Evolutionary conservation across 805 yeast genomes (phyloP).

Genomic region (Candida chilensis): DNA sequence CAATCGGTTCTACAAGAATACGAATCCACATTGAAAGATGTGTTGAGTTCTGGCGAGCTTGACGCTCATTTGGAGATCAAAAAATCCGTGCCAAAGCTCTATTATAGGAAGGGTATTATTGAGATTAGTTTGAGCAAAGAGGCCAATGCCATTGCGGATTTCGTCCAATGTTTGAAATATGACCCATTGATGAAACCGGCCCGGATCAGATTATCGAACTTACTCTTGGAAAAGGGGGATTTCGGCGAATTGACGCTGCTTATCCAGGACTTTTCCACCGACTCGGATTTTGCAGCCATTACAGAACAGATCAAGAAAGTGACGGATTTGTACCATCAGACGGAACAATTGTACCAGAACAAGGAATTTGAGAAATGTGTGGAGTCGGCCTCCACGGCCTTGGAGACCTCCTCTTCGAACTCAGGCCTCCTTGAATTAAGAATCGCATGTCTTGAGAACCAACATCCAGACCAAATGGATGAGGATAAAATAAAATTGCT

Average conservation of each 20-base stretch:
- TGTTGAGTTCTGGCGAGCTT: conserved; percentile 4
- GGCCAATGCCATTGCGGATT: conserved; percentile 39
- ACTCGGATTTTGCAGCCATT: conserved; percentile 2
- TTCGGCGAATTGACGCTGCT: conserved; percentile 18
- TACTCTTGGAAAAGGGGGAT: conserved; percentile 45
- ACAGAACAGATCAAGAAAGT: conserved; percentile 9
- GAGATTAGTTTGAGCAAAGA: conserved; percentile 51
- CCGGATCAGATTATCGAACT: conserved; percentile 33
- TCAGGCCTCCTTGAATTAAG: conserved; percentile 21
- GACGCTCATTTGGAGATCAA: conserved; percentile 2
- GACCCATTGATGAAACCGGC: conserved; percentile 37
- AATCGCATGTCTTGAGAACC: conserved; percentile 12
- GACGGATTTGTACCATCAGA: conserved; percentile 2
- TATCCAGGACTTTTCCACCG: conserved; percentile 3
- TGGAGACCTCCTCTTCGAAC: conserved; percentile 34
- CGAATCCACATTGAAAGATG: conserved; percentile 8
- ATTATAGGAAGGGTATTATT: conserved; percentile 53
- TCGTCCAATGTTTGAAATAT: conserved; percentile 34
- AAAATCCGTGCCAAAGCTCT: conserved; percentile 28
- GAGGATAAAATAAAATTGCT: neutral
- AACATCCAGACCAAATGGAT: conserved; percentile 1
- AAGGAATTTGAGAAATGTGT: conserved; percentile 14
- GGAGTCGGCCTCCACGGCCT: conserved; percentile 17
- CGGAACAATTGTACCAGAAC: conserved; percentile 4
- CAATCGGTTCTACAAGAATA: conserved; percentile 14